phyloP scores from a whole-genome alignment of 148 eudicot species.

The Nyssa sinensis region DNA sequence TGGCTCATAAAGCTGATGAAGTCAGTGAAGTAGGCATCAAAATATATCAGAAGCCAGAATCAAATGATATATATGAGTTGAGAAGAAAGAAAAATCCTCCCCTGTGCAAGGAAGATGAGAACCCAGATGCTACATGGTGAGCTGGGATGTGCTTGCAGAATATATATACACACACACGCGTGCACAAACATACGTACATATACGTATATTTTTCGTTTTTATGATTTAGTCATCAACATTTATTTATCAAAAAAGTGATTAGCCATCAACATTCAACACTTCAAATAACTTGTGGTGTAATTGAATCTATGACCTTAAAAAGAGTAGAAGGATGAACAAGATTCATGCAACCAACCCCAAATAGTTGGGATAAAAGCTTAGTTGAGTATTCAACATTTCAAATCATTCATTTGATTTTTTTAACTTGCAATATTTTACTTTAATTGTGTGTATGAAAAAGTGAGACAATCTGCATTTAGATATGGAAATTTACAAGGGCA shows the following conservation, averaged over 20 bases:
- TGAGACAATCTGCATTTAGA: too few relatives aligned
- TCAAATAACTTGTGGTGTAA: too few relatives aligned
- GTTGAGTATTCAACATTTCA: neutral
- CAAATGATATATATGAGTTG: constrained; percentile 69
- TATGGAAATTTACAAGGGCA: too few relatives aligned
- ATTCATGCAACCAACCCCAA: too few relatives aligned
- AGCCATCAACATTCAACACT: neutral
- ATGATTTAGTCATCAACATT: too few relatives aligned
- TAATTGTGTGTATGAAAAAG: neutral
- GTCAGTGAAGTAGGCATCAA: constrained; percentile 74
- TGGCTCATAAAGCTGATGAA: constrained; percentile 91
- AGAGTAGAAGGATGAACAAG: too few relatives aligned
- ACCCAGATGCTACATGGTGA: constrained; percentile 96
- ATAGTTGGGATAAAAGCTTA: too few relatives aligned
- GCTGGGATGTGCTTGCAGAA: constrained; percentile 5
- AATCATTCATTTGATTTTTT: neutral
- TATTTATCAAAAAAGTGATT: too few relatives aligned
- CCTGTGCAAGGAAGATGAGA: constrained; percentile 81
- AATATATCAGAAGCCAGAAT: constrained; percentile 88
- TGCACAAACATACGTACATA: too few relatives aligned
- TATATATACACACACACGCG: too few relatives aligned
- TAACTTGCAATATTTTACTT: neutral
- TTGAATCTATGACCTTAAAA: too few relatives aligned
- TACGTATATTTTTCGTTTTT: neutral
- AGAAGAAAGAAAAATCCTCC: constrained; percentile 88